phyloP scores from a whole-genome alignment of 805 yeast species.

The Suhomyces sp. region DNA sequence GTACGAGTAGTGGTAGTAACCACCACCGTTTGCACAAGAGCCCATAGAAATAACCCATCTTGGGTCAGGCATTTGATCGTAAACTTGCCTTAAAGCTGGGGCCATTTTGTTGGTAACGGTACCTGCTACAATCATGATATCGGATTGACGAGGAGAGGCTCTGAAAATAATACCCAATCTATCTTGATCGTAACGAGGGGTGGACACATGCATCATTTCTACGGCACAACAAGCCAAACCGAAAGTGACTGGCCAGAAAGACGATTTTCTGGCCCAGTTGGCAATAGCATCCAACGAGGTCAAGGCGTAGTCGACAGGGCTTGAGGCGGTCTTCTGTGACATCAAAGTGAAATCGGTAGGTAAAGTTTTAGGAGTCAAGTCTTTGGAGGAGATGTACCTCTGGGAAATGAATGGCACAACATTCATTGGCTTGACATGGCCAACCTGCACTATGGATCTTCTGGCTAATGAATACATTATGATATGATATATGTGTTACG shows the following conservation, averaged over 20 bases:
- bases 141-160: slow-evolving; percentile 91
- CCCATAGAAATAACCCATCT: slow-evolving; percentile 96
- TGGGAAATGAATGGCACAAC: slow-evolving; percentile 12
- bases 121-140: slow-evolving; percentile 90
- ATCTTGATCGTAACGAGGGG: slow-evolving; percentile 90
- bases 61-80: slow-evolving; percentile 93
- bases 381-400: slow-evolving; percentile 36
- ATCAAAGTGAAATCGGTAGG: slow-evolving; percentile 71
- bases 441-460: slow-evolving; percentile 22
- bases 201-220: slow-evolving; percentile 91
- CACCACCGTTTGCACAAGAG: slow-evolving; percentile 92
- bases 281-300: slow-evolving; percentile 80
- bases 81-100: slow-evolving; percentile 87
- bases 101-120: slow-evolving; percentile 92
- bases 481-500: neutral
- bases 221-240: slow-evolving; percentile 94
- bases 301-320: slow-evolving; percentile 72
- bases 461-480: slow-evolving; percentile 28
- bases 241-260: slow-evolving; percentile 91
- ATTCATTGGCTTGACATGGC: slow-evolving; percentile 14
- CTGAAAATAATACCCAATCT: slow-evolving; percentile 89
- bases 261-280: slow-evolving; percentile 88
- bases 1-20: slow-evolving; percentile 86
- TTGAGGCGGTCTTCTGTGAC: slow-evolving; percentile 52
- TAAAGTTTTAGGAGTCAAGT: slow-evolving; percentile 49